Evolutionary conservation across 129 eudicot genomes (phyloP).

Genomic region (Oenanthe sinensis): DNA sequence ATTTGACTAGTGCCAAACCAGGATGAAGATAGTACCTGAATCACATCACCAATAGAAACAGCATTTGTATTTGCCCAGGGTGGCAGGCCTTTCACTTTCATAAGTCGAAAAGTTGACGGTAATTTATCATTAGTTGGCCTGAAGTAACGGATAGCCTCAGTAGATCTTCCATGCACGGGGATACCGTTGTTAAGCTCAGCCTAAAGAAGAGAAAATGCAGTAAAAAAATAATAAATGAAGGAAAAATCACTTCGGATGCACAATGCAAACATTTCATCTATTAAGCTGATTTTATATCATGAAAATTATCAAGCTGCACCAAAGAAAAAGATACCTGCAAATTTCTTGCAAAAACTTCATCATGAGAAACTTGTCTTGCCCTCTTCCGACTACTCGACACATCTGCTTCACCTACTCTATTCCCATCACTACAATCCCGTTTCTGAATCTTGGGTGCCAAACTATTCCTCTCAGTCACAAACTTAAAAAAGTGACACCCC

Average conservation of each 20-base stretch:
- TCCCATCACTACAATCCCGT: slow-evolving; percentile 29
- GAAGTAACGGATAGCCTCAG: slow-evolving; percentile 49
- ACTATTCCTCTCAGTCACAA: slow-evolving; percentile 19
- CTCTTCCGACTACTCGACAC: slow-evolving; percentile 30
- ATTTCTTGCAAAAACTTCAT: slow-evolving; percentile 39
- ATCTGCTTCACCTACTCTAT: slow-evolving; percentile 21
- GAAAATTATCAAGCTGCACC: neutral
- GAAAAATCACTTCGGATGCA: neutral
- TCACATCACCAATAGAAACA: slow-evolving; percentile 76
- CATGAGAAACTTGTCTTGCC: slow-evolving; percentile 34
- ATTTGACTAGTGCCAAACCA: neutral
- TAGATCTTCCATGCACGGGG: slow-evolving; percentile 19
- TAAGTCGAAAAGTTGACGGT: slow-evolving; percentile 64
- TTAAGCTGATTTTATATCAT: neutral
- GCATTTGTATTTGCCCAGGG: slow-evolving; percentile 85
- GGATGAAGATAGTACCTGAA: slow-evolving; percentile 44
- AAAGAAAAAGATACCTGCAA: slow-evolving; percentile 30
- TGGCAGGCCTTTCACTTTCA: slow-evolving; percentile 77
- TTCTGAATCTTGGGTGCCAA: slow-evolving; percentile 26
- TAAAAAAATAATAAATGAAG: neutral
- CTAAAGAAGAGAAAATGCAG: slow-evolving; percentile 16
- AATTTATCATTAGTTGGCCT: slow-evolving; percentile 42
- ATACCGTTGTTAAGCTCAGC: slow-evolving; percentile 24
- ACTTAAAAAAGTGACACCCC: slow-evolving; percentile 69
- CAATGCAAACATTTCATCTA: neutral